phyloP scores from a whole-genome alignment of 352 stramenopile species.

The Phytophthora boehmeriae region DNA sequence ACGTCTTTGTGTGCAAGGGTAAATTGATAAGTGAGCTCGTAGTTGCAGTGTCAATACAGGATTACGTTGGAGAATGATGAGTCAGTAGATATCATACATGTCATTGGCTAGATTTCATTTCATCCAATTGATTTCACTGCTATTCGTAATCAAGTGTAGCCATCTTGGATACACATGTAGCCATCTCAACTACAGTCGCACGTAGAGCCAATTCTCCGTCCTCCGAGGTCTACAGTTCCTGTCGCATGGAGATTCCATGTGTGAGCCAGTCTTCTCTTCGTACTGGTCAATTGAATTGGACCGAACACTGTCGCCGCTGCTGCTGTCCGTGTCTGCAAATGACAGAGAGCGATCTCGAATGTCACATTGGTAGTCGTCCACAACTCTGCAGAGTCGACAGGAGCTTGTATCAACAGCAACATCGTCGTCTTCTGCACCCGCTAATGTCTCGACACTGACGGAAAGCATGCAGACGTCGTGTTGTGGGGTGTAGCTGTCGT shows the following conservation, averaged over 20 bases:
- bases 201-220: conserved; percentile 31
- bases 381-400: conserved; percentile 29
- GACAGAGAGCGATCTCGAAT: conserved; percentile 15
- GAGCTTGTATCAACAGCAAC: conserved; percentile 4
- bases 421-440: conserved; percentile 27
- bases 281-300: conserved; percentile 10
- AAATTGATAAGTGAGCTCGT: conserved; percentile 15
- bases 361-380: conserved; percentile 6
- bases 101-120: conserved; percentile 7
- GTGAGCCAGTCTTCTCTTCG: conserved; percentile 6
- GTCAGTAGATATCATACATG: not conserved
- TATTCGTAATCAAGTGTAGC: conserved; percentile 10
- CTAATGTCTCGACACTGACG: conserved; percentile 27
- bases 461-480: conserved; percentile 37
- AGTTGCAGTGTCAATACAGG: conserved; percentile 5
- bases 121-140: not conserved
- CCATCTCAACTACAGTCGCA: conserved; percentile 29
- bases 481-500: conserved; percentile 24
- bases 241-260: not conserved
- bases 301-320: conserved; percentile 13
- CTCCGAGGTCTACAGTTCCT: not conserved
- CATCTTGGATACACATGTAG: not conserved
- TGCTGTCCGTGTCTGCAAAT: conserved; percentile 28
- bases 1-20: not conserved
- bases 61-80: conserved; percentile 14